Base-by-base conservation (phyloP, 768 basidiomycete species). In the Calocybe indica region DNA sequence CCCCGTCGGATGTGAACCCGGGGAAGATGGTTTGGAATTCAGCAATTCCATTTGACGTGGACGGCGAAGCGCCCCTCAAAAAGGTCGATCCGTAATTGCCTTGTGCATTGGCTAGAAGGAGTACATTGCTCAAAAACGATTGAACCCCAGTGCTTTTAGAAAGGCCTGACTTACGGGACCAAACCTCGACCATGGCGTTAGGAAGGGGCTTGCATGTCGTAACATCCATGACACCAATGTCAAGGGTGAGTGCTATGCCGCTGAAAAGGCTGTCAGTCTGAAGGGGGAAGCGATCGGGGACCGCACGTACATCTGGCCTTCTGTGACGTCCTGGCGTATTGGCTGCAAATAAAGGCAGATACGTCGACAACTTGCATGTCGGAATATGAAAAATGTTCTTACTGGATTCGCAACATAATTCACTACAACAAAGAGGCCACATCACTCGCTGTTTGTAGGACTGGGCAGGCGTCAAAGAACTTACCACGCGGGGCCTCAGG, bases 1-100 rank as follows among this genome's bases (percentile, higher is more conserved):
- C 61, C 7, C 67, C 57, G 7, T 65, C 62, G 34, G 57, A 55
- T 33, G 65, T 62, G 52, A 53, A 64, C n/a, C 66, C 61, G 13
- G 65, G 62, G 50, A 59, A 62, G 40, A 63, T 60, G 5, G 62
- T 66, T 40, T 51, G 58, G 41, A 66, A 54, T 49, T 66, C 51
- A 37, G 63, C 62, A 39, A 66, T 56, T 7, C 68, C 69, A 31
- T 57, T 49, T 12, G 22, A 22, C 22, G 22, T 22, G 1, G 22
- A 22, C 22, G 22, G 22, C 22, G 22, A 22, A 22, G 22, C 22
- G 22, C 22, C 22, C 4, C 22, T 22, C 22, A 22, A 22, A 22
- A 22, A 22, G 22, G 22, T 22, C 22, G 22, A 22, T 22, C 40
- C 40, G 4, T 41, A 41, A 28, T 28, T 31, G 31, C 40, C 40